phyloP scores from a whole-genome alignment of 228 moss, liverwort and hornwort species.

The Sphagnum magellanicum region DNA sequence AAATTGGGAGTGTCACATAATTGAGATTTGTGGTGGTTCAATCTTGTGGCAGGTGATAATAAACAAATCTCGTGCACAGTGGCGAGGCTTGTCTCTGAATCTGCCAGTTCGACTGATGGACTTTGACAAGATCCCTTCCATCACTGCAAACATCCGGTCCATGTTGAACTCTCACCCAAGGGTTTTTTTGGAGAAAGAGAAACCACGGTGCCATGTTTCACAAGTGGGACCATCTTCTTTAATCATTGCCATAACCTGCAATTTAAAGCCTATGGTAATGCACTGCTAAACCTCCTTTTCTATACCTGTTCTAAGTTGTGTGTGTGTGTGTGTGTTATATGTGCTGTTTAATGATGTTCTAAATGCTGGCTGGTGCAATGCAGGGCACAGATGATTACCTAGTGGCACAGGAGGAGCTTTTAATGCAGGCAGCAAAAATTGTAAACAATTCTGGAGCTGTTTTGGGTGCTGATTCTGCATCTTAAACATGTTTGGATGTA shows the following conservation, averaged over 20 bases:
- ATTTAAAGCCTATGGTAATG: constrained; percentile 45
- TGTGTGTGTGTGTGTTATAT: no score
- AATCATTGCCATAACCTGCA: constrained; percentile 44
- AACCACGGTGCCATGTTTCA: constrained; percentile 48
- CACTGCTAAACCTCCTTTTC: no score
- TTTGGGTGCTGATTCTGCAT: constrained; percentile 20
- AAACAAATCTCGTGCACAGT: constrained; percentile 37
- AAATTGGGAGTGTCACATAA: neutral
- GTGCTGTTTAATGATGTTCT: no score
- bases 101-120: constrained; percentile 35
- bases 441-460: constrained; percentile 34
- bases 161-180: constrained; percentile 38
- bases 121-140: constrained; percentile 31
- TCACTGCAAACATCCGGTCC: constrained; percentile 40
- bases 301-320: no score
- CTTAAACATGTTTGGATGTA: neutral
- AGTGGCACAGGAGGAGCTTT: constrained; percentile 40
- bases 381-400: constrained; percentile 55
- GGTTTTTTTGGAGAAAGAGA: constrained; percentile 49
- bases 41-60: constrained; percentile 33
- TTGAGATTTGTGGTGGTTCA: neutral
- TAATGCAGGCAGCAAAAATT: constrained; percentile 45
- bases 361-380: neutral
- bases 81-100: constrained; percentile 41
- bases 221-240: constrained; percentile 35